Evolutionary conservation across 176 grass and related monocot genomes (phyloP).

Genomic region (Chloris gayana): DNA sequence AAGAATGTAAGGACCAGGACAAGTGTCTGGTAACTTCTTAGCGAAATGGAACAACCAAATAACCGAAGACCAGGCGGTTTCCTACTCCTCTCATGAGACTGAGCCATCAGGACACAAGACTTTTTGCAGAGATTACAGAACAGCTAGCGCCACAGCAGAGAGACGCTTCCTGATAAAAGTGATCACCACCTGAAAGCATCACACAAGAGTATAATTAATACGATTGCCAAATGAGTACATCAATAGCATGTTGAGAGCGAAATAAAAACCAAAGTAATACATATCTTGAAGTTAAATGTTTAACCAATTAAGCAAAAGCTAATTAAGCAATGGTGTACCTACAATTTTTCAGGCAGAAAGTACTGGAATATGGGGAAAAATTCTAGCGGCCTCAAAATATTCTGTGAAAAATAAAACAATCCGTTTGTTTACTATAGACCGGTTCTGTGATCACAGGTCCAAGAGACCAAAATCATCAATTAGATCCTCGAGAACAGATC

Average conservation of each 20-base stretch:
- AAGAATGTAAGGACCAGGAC: slow-evolving; percentile 80
- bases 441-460: slow-evolving; percentile 7
- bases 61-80: slow-evolving; percentile 52
- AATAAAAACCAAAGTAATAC: neutral
- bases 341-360: slow-evolving; percentile 5
- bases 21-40: slow-evolving; percentile 54
- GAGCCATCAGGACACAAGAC: slow-evolving; percentile 48
- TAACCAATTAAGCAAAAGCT: neutral
- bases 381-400: neutral
- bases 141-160: slow-evolving; percentile 11
- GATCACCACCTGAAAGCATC: slow-evolving; percentile 42
- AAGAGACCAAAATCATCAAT: neutral
- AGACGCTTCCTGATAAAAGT: neutral
- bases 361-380: neutral
- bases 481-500: neutral
- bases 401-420: neutral
- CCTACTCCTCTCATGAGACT: slow-evolving; percentile 26
- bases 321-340: neutral
- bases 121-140: neutral
- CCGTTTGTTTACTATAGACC: neutral
- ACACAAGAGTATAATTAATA: slow-evolving; percentile 20
- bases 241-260: neutral
- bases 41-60: slow-evolving; percentile 17
- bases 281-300: neutral
- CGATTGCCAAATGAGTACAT: neutral